phyloP scores from a whole-genome alignment of 805 yeast species.

The Blastobotrys peoriensis region DNA sequence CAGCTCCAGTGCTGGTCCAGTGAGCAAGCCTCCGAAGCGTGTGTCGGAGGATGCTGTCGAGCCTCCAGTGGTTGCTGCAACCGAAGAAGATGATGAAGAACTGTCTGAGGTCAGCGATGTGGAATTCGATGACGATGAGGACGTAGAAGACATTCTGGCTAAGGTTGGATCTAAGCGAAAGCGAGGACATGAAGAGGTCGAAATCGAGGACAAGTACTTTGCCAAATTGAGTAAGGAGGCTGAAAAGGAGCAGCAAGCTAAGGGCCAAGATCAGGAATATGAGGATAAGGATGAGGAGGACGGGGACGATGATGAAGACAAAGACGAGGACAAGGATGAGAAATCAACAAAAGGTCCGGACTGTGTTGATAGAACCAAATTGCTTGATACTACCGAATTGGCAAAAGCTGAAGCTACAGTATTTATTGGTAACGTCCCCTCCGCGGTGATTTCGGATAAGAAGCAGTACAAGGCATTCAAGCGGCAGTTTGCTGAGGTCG shows the following conservation, averaged over 20 bases:
- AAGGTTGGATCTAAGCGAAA: conserved; percentile 24
- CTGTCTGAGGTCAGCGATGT: conserved; percentile 19
- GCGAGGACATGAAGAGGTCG: conserved; percentile 35
- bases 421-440: conserved; percentile 80
- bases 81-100: conserved; percentile 17
- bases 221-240: conserved; percentile 37
- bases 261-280: conserved; percentile 18
- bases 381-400: conserved; percentile 56
- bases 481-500: conserved; percentile 43
- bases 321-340: conserved; percentile 23
- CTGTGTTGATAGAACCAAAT: conserved; percentile 19
- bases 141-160: conserved; percentile 20
- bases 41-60: conserved; percentile 11
- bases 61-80: background rate
- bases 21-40: background rate
- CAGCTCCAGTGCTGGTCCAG: conserved; percentile 3
- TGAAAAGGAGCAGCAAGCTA: conserved; percentile 15
- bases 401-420: conserved; percentile 79
- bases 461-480: conserved; percentile 57
- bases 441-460: conserved; percentile 59
- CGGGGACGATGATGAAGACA: conserved; percentile 23
- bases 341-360: too few relatives aligned
- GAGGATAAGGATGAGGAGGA: conserved; percentile 24
- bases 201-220: conserved; percentile 50
- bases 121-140: conserved; percentile 21